Evolutionary conservation across 371 early-diverging fungal species (phyloP).

Genomic region (Actinomortierella ambigua): DNA sequence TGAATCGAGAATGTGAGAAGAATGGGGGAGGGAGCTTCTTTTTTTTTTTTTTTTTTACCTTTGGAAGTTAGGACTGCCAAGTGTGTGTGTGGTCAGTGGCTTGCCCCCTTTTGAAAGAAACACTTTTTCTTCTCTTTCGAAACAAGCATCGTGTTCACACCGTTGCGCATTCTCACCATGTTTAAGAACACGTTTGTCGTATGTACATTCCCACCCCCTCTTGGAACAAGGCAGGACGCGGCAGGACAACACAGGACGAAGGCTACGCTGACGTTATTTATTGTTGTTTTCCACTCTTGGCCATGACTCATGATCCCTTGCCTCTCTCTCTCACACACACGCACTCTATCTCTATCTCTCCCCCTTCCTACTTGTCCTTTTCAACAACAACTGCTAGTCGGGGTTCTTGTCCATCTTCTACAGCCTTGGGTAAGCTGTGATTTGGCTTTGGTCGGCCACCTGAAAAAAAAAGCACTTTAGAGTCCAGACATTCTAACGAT

Average conservation of each 20-base stretch:
- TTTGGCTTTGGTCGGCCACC: not conserved
- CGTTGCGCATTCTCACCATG: slow-evolving; percentile 45
- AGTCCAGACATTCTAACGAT: not conserved
- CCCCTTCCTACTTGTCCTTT: not conserved
- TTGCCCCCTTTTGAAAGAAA: too few relatives aligned
- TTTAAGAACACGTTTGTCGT: slow-evolving; percentile 80
- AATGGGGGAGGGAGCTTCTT: not conserved
- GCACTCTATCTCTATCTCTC: not conserved
- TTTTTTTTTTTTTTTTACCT: not conserved
- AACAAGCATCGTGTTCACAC: too few relatives aligned
- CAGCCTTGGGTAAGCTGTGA: slow-evolving; percentile 80
- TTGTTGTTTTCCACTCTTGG: not conserved
- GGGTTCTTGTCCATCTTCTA: slow-evolving; percentile 91
- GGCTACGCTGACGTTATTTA: not conserved
- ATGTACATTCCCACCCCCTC: slow-evolving; percentile 8
- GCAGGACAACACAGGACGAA: too few relatives aligned
- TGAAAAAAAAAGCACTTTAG: not conserved
- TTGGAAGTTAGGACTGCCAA: too few relatives aligned
- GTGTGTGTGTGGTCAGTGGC: too few relatives aligned
- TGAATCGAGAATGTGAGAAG: slow-evolving; percentile 1
- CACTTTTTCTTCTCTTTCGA: too few relatives aligned
- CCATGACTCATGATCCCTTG: not conserved
- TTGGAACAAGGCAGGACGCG: too few relatives aligned
- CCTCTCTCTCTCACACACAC: too few relatives aligned
- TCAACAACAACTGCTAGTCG: slow-evolving; percentile 55